Base-by-base conservation (phyloP, 176 grass and related monocot species). In the Phragmites australis region DNA sequence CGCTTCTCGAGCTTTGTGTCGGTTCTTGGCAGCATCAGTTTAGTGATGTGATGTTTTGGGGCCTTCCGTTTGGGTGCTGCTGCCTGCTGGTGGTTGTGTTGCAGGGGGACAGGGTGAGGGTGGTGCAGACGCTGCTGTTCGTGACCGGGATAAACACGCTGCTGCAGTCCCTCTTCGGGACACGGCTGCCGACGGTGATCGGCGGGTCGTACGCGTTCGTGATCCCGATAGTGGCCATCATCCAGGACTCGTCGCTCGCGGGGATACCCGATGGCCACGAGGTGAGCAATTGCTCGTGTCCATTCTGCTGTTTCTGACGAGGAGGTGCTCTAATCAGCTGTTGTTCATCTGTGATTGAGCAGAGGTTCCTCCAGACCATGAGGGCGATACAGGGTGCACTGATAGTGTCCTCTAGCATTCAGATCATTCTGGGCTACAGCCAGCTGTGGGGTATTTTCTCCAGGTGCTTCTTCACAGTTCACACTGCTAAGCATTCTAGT, bases 401-500 rank as follows among this genome's bases (percentile, higher is more conserved):
- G 30, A 99, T 99, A 6, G 93, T 99, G 25, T 95, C 97, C 48
- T 99, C 97, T 57, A 93, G 97, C 45, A 96, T 99, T 83, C 97
- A 99, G 81, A 99, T 99, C 58, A 93, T 99, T 68, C 88, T 99
- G 21, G 97, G 97, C 6, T 96, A 99, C 86, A 99, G 97, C 93
- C 93, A 99, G 80, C 70, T 99, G 50, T 99, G 97, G 97, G 97
- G 97, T 59, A 95, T 99, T 87, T 99, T 89, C 89, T 99, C 93
- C 83, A 91, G 97, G 97, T 99, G 70, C 48, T 79, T 41, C 32
- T 55, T 34, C 71, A 40, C 60, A 45, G 25, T 44, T 65, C 13
- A 15, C 18, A 16, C 21, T 16, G 2, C 27, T 5, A 37, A 51
- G 45, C 6, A 65, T 65, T 79, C 5, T 44, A 29, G 32, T 37